Percentiles rank a stretch among this genome's conserved stretches.
Evolutionary conservation across 257 asterid genomes (phyloP).

Genomic region (Nicotiana tomentosiformis): DNA sequence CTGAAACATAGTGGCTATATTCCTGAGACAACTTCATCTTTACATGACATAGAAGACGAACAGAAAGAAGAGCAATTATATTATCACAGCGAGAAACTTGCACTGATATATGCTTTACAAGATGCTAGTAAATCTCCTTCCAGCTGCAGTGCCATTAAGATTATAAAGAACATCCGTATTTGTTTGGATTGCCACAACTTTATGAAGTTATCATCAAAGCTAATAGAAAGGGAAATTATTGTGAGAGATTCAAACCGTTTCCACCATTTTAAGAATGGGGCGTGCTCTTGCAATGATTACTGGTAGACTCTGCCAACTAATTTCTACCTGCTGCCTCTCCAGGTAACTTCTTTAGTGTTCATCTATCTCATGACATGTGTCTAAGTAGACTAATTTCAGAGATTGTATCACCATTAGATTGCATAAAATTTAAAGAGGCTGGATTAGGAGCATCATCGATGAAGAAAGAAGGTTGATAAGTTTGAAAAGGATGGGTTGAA

Average conservation of each 20-base stretch:
- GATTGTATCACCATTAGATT: background rate
- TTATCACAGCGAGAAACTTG: conserved; percentile 87
- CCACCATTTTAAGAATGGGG: conserved; percentile 63
- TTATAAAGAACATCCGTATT: conserved; percentile 60
- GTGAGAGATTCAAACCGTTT: conserved; percentile 80
- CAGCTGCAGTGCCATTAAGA: conserved; percentile 32
- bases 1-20: conserved; percentile 43
- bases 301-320: conserved; percentile 33
- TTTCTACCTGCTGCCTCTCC: background rate
- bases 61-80: conserved; percentile 82
- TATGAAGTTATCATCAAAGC: conserved; percentile 59
- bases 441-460: background rate
- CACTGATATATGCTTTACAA: conserved; percentile 65
- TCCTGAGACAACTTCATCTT: conserved; percentile 46
- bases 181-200: conserved; percentile 85
- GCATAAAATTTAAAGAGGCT: background rate
- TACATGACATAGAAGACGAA: conserved; percentile 80
- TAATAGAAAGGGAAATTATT: conserved; percentile 44
- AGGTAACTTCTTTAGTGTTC: background rate
- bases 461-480: background rate
- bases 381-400: background rate
- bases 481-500: background rate
- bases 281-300: conserved; percentile 78
- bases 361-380: background rate
- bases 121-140: conserved; percentile 16